Evolutionary conservation across 73 alveolate species (phyloP).

Genomic region (Breviolum minutum): DNA sequence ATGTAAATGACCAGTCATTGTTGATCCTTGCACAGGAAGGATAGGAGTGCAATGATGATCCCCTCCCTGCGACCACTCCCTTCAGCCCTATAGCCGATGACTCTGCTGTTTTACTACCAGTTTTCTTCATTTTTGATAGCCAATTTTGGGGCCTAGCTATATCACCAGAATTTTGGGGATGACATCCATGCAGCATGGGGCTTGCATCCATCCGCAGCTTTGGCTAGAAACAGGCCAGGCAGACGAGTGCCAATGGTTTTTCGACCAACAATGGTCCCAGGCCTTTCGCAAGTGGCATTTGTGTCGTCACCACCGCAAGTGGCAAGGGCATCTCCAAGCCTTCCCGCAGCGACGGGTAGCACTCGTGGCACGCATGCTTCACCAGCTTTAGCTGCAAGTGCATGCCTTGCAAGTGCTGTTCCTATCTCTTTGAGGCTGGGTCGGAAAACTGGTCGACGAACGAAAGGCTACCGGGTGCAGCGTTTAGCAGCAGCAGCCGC

Average conservation of each 20-base stretch:
- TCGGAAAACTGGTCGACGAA: background rate
- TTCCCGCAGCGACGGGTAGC: too few relatives aligned
- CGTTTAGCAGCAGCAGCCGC: constrained; percentile 22
- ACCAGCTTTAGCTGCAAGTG: constrained; percentile 23
- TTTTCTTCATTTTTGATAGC: too few relatives aligned
- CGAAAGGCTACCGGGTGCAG: background rate
- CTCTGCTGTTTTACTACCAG: too few relatives aligned
- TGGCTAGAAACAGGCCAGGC: constrained; percentile 42
- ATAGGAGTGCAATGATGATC: too few relatives aligned
- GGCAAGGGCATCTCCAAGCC: background rate
- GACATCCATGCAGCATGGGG: too few relatives aligned
- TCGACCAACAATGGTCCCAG: background rate
- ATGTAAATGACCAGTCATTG: too few relatives aligned
- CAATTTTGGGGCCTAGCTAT: too few relatives aligned
- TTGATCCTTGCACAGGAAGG: too few relatives aligned
- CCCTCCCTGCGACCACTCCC: too few relatives aligned
- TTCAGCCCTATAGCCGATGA: too few relatives aligned
- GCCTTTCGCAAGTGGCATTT: background rate
- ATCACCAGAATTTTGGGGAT: too few relatives aligned
- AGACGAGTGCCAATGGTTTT: background rate
- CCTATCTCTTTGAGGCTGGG: background rate
- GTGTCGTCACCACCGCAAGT: background rate
- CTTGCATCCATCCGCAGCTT: background rate
- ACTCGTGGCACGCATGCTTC: background rate
- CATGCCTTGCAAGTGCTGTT: constrained; percentile 32